Conservation (phyloP, 768 basidiomycete species). For the Lenzites betulinus region DNA sequence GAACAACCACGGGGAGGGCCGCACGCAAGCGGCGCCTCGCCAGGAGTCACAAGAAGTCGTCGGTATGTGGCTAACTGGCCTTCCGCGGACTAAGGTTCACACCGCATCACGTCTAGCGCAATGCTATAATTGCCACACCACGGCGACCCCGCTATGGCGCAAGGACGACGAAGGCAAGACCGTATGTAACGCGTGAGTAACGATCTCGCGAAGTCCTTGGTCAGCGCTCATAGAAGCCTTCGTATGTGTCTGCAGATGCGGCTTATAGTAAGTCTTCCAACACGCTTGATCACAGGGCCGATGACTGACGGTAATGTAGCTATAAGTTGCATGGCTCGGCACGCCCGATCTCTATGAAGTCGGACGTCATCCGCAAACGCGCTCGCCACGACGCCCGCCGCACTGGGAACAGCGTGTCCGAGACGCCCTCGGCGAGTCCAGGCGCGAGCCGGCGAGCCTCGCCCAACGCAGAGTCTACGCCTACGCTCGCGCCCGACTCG, state of each 20-base stretch:
- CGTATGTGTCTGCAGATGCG: conserved; percentile 52
- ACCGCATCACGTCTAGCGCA: conserved; percentile 51
- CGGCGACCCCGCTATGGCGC: conserved; percentile 86
- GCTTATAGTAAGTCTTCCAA: conserved; percentile 59
- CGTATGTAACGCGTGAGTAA: conserved; percentile 83
- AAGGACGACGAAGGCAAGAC: conserved; percentile 92
- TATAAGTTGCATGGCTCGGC: conserved; percentile 86
- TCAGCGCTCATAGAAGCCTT: conserved; percentile 23
- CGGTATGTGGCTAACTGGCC: conserved; percentile 44
- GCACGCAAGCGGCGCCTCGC: conserved; percentile 62
- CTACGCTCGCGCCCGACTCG: conserved; percentile 71
- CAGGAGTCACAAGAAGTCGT: conserved; percentile 75
- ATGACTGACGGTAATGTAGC: conserved; percentile 32
- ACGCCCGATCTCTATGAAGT: conserved; percentile 89
- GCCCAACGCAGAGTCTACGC: conserved; percentile 55
- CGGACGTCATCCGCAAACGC: conserved; percentile 86
- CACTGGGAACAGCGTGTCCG: conserved; percentile 49
- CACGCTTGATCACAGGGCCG: background rate
- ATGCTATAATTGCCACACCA: conserved; percentile 90
- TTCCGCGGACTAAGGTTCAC: conserved; percentile 22
- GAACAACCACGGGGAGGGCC: conserved; percentile 70
- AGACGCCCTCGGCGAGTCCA: conserved; percentile 76
- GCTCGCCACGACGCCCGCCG: conserved; percentile 80
- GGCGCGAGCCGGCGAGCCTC: conserved; percentile 75
- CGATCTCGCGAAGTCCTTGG: conserved; percentile 3